Conservation (phyloP, 345 rosid genomes). For the Lepidium africanum region DNA sequence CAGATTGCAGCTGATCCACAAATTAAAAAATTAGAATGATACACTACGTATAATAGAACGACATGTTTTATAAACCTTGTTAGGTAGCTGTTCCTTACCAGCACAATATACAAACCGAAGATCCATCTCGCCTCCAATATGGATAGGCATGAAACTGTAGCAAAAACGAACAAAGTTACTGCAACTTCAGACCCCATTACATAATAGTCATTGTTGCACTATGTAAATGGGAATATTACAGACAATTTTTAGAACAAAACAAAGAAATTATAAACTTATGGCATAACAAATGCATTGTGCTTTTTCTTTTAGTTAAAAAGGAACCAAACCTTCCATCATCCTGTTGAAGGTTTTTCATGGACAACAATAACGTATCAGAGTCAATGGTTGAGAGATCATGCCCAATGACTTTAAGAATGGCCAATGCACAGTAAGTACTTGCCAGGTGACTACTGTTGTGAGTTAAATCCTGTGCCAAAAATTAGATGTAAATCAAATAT, state of each 20-base stretch:
- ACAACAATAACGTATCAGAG: slow-evolving; percentile 38
- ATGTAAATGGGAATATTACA: background rate
- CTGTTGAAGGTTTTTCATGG: slow-evolving; percentile 82
- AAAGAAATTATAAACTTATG: background rate
- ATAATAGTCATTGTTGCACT: background rate
- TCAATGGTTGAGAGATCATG: slow-evolving; percentile 47
- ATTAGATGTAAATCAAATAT: background rate
- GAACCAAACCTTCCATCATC: slow-evolving; percentile 66
- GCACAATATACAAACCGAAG: slow-evolving; percentile 90
- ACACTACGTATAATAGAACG: slow-evolving; percentile 8
- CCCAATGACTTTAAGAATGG: slow-evolving; percentile 60
- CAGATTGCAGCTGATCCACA: slow-evolving; percentile 74
- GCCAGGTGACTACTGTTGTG: slow-evolving; percentile 70
- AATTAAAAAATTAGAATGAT: slow-evolving; percentile 20
- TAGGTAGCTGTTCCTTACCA: slow-evolving; percentile 43
- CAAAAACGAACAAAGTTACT: slow-evolving; percentile 8
- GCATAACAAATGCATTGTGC: background rate
- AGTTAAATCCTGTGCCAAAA: slow-evolving; percentile 36
- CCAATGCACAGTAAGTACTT: slow-evolving; percentile 78
- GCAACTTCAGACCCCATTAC: background rate
- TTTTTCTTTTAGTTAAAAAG: background rate
- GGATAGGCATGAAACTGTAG: slow-evolving; percentile 79
- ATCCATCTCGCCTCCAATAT: slow-evolving; percentile 78
- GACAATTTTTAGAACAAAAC: background rate
- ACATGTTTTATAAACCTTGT: background rate